phyloP scores from a whole-genome alignment of 495 filamentous ascomycete species.

The Bacidia gigantensis region DNA sequence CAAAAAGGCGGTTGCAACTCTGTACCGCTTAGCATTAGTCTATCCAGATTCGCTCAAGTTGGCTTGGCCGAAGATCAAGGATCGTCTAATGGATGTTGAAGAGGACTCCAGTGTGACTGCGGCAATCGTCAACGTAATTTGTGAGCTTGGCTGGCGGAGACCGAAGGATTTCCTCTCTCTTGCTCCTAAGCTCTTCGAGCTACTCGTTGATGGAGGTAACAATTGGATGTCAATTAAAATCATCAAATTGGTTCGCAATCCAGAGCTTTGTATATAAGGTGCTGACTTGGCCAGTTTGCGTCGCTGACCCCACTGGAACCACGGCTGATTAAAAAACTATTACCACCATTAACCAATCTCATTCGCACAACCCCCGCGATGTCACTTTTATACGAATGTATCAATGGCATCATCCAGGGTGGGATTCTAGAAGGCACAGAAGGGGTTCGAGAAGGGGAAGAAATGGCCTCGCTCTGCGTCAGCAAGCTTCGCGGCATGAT shows the following conservation, averaged over 20 bases:
- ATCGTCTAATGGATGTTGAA: constrained; percentile 75
- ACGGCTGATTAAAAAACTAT: constrained; percentile 76
- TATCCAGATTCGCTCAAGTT: constrained; percentile 87
- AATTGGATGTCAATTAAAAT: constrained; percentile 99
- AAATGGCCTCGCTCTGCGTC: constrained; percentile 87
- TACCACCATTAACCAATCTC: constrained; percentile 83
- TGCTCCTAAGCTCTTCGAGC: constrained; percentile 79
- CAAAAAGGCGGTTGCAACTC: constrained; percentile 88
- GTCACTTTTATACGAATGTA: constrained; percentile 94
- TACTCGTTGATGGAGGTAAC: constrained; percentile 84
- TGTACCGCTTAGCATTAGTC: constrained; percentile 83
- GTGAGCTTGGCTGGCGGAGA: constrained; percentile 86
- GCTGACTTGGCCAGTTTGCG: constrained; percentile 53
- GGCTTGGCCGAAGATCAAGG: constrained; percentile 94
- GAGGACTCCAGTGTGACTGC: constrained; percentile 91
- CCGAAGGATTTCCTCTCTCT: constrained; percentile 88
- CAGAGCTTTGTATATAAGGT: not conserved
- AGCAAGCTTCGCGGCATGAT: constrained; percentile 89
- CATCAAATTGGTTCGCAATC: constrained; percentile 69
- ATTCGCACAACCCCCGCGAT: constrained; percentile 91
- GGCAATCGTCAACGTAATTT: constrained; percentile 90
- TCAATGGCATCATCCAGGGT: constrained; percentile 94
- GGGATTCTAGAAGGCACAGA: constrained; percentile 75
- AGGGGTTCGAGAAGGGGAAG: constrained; percentile 65
- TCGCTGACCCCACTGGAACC: constrained; percentile 89